phyloP scores from a whole-genome alignment of 345 rosid species.

The Hibiscus trionum region DNA sequence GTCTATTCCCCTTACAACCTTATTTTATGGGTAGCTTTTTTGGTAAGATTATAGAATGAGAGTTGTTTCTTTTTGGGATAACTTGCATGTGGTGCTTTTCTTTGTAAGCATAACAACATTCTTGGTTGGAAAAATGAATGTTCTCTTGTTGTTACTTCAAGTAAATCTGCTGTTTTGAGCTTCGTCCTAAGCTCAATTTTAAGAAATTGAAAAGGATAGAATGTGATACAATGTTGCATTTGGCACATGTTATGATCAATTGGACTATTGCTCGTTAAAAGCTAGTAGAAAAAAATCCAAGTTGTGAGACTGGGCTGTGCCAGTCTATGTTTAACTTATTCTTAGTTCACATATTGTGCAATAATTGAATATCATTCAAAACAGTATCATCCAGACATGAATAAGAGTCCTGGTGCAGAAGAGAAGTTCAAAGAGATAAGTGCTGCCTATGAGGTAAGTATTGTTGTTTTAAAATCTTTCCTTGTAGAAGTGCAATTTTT shows the following conservation, averaged over 20 bases:
- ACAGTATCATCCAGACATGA: slow-evolving; percentile 93
- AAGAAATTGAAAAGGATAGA: too few relatives aligned
- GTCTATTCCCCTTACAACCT: not conserved
- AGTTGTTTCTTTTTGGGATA: too few relatives aligned
- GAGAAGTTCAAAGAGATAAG: slow-evolving; percentile 94
- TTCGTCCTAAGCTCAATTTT: too few relatives aligned
- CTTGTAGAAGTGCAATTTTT: not conserved
- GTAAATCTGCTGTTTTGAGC: too few relatives aligned
- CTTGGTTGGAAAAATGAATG: too few relatives aligned
- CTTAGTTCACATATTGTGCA: not conserved
- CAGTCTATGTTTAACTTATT: not conserved
- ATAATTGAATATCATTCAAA: slow-evolving; percentile 16
- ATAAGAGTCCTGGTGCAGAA: slow-evolving; percentile 71
- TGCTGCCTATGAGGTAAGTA: slow-evolving; percentile 87
- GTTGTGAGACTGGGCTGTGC: not conserved
- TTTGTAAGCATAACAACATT: too few relatives aligned
- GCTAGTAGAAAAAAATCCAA: not conserved
- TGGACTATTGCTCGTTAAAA: not conserved
- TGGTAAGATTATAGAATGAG: not conserved
- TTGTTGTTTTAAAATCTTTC: not conserved
- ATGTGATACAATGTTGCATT: not conserved
- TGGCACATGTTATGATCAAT: not conserved
- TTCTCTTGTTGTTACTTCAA: too few relatives aligned
- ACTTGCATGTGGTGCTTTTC: too few relatives aligned
- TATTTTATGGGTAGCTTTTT: not conserved